These are phyloP conservation scores for Melaleuca alternifolia DNA, from an alignment of 345 rosid species.

Conservation along the genomic window DNA sequence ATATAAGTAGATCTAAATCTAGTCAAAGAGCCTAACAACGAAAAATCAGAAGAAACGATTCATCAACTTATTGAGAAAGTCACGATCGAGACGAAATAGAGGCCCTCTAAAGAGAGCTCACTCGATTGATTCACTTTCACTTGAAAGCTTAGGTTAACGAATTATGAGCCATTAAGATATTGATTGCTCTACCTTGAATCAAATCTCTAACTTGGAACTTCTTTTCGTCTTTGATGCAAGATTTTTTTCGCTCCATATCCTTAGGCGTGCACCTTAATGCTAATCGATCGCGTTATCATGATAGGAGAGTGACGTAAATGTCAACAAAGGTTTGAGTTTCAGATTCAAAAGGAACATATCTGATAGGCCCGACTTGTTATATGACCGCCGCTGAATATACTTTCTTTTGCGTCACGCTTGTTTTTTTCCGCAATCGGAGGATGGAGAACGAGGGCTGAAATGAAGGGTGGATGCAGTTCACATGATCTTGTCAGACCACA, in stretches of 20 bases:
- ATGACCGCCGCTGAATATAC: not conserved
- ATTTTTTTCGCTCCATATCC: not conserved
- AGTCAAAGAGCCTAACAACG: not conserved
- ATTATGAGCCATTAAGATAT: not conserved
- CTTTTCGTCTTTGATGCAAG: not conserved
- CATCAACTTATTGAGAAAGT: rapidly evolving
- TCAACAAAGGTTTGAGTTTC: not conserved
- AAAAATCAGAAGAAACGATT: rapidly evolving
- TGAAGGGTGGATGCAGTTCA: not conserved
- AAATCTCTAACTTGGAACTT: not conserved
- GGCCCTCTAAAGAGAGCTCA: not conserved
- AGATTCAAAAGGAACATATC: not conserved
- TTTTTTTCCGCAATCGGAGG: not conserved
- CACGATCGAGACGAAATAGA: rapidly evolving
- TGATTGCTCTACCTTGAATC: not conserved
- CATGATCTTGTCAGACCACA: not conserved
- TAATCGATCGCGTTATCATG: not conserved
- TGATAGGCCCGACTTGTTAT: not conserved
- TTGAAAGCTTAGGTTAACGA: not conserved
- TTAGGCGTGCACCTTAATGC: not conserved
- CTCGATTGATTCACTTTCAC: not conserved
- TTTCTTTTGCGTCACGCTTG: not conserved
- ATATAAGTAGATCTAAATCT: not conserved
- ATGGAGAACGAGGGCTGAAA: not conserved
- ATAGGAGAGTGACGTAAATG: not conserved